Percentiles rank a stretch among this genome's conserved stretches.
Conservation (phyloP, 306 rosid species). For the Cucurbita ficifolia region DNA sequence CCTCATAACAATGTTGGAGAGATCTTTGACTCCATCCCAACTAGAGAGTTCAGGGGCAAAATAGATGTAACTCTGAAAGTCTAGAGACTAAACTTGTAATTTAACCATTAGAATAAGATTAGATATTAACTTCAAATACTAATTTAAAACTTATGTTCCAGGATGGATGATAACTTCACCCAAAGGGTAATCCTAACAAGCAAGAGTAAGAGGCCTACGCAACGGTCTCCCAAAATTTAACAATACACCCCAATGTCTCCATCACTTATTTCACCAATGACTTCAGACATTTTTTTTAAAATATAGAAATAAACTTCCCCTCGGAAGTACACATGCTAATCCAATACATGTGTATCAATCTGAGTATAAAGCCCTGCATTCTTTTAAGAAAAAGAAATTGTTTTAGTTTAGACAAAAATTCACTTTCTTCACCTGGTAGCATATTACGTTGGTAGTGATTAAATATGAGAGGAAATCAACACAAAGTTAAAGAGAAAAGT, state of each 20-base stretch:
- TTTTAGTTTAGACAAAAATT: background rate
- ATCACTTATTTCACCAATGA: background rate
- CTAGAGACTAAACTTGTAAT: too few relatives aligned
- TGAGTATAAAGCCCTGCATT: background rate
- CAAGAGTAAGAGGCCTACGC: background rate
- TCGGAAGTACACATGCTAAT: too few relatives aligned
- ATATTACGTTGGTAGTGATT: background rate
- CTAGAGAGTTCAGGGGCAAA: too few relatives aligned
- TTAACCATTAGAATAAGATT: too few relatives aligned
- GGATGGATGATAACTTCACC: background rate
- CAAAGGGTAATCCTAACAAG: background rate
- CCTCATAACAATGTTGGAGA: too few relatives aligned
- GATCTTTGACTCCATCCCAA: too few relatives aligned
- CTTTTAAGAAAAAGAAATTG: background rate
- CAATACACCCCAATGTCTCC: background rate
- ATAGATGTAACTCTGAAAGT: too few relatives aligned
- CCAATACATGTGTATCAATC: background rate
- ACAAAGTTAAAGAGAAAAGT: background rate
- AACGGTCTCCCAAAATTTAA: background rate
- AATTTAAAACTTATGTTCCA: background rate
- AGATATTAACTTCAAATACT: background rate
- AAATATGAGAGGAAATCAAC: background rate
- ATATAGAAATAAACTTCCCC: background rate
- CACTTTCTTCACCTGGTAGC: background rate
- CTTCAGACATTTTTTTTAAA: too few relatives aligned